phyloP scores from a whole-genome alignment of 768 basidiomycete genomes.

The Amyloporia xantha region DNA sequence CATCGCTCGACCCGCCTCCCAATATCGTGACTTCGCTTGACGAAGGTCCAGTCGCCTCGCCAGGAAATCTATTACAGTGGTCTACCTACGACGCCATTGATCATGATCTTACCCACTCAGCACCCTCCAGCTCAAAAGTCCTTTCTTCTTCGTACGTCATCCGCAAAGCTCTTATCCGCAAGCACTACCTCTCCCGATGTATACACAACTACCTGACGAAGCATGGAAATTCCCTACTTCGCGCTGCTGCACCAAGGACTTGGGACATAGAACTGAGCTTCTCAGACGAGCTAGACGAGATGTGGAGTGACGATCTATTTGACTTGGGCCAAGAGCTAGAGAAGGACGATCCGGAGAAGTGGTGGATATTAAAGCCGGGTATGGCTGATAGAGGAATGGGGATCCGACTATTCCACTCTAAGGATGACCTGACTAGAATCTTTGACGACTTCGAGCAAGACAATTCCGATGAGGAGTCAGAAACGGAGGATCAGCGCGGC shows the following conservation, averaged over 20 bases:
- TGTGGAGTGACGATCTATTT: slow-evolving; percentile 90
- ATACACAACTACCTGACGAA: slow-evolving; percentile 71
- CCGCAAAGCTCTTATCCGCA: slow-evolving; percentile 89
- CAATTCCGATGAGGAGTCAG: slow-evolving; percentile 40
- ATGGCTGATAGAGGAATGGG: slow-evolving; percentile 98
- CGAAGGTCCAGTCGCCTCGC: slow-evolving; percentile 4
- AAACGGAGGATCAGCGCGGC: slow-evolving; percentile 24
- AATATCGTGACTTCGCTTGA: slow-evolving; percentile 22
- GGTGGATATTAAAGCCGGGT: slow-evolving; percentile 97
- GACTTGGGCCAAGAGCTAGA: slow-evolving; percentile 68
- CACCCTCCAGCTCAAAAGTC: slow-evolving; percentile 34
- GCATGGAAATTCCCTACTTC: slow-evolving; percentile 51
- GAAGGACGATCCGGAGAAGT: slow-evolving; percentile 27
- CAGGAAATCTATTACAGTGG: slow-evolving; percentile 57
- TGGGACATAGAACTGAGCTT: slow-evolving; percentile 84
- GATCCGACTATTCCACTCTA: slow-evolving; percentile 81
- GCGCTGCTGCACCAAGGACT: slow-evolving; percentile 56
- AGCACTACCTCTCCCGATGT: slow-evolving; percentile 81
- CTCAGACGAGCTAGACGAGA: slow-evolving; percentile 91
- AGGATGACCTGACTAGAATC: slow-evolving; percentile 62
- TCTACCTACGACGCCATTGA: slow-evolving; percentile 84
- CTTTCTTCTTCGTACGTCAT: slow-evolving; percentile 83
- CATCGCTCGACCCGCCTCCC: slow-evolving; percentile 24
- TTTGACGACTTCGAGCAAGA: slow-evolving; percentile 75
- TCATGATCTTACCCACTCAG: slow-evolving; percentile 59